Evolutionary conservation across 306 rosid genomes (phyloP).

Genomic region (Medicago ruthenica): DNA sequence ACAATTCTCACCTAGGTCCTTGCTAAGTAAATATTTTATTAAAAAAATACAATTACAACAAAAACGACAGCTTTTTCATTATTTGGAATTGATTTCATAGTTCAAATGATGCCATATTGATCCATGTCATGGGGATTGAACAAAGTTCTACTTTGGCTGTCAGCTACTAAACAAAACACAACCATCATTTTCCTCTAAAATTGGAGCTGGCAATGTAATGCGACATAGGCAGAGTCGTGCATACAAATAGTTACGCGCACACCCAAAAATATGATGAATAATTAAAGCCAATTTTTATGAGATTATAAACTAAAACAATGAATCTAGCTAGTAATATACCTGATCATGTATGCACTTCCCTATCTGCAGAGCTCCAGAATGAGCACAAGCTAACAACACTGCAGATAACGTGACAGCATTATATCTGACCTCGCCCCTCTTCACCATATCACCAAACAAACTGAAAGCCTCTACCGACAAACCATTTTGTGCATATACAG

Average conservation of each 20-base stretch:
- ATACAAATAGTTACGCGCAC: neutral
- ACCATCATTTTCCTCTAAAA: neutral
- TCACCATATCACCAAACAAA: conserved; percentile 65
- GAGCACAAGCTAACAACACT: conserved; percentile 76
- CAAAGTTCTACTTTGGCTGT: neutral
- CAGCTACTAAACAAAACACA: neutral
- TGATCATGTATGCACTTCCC: conserved; percentile 86
- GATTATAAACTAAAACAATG: conserved; percentile 6
- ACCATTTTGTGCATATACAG: conserved; percentile 76
- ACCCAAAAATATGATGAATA: conserved; percentile 10
- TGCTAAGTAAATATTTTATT: conserved; percentile 22
- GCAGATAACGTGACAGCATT: conserved; percentile 71
- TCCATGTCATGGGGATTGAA: neutral
- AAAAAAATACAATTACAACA: neutral
- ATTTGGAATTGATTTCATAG: neutral
- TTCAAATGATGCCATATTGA: neutral
- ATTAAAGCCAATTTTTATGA: conserved; percentile 12
- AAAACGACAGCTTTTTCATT: neutral
- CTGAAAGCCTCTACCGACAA: conserved; percentile 66
- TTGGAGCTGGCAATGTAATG: neutral
- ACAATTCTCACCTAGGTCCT: conserved; percentile 11
- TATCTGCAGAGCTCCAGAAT: conserved; percentile 69
- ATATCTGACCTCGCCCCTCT: conserved; percentile 44
- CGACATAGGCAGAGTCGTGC: neutral
- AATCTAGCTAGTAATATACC: conserved; percentile 48